Evolutionary conservation across 108 stramenopile species (phyloP).

Genomic region (Cyclotella atomus): DNA sequence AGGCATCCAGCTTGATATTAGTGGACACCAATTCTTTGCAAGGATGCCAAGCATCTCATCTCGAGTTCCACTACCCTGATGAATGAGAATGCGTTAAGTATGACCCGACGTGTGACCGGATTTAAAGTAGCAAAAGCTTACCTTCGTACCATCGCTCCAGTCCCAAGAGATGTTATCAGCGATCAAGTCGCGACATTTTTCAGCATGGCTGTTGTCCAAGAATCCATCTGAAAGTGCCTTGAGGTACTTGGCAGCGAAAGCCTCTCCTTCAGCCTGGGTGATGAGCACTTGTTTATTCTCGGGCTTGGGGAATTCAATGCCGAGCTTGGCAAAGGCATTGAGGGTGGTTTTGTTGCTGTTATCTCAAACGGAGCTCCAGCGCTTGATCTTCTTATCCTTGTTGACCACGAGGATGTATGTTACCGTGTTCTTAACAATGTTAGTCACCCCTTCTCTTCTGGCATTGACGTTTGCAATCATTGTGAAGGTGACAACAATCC

Average conservation of each 20-base stretch:
- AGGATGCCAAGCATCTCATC: background rate
- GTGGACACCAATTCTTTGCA: background rate
- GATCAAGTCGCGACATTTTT: background rate
- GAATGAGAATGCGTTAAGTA: background rate
- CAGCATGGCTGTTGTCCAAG: conserved; percentile 14
- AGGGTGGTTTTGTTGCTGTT: background rate
- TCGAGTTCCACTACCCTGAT: background rate
- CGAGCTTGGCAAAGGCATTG: background rate
- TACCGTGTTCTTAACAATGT: background rate
- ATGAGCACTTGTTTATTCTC: background rate
- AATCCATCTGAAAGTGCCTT: background rate
- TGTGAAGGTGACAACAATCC: background rate
- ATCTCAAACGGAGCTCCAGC: background rate
- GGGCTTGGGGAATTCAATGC: background rate
- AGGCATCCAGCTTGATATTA: background rate
- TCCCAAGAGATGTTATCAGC: conserved; percentile 12
- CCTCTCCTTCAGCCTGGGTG: conserved; percentile 7
- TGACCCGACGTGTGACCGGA: background rate
- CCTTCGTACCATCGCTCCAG: conserved; percentile 16
- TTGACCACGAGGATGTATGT: background rate
- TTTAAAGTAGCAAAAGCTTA: background rate
- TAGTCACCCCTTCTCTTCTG: background rate
- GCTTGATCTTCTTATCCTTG: conserved; percentile 5
- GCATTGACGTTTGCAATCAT: background rate
- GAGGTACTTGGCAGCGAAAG: conserved; percentile 5